Percentiles rank a stretch among this genome's conserved stretches.
Conservation (phyloP, 2,329 filamentous ascomycete species). For the Claviceps sp. region DNA sequence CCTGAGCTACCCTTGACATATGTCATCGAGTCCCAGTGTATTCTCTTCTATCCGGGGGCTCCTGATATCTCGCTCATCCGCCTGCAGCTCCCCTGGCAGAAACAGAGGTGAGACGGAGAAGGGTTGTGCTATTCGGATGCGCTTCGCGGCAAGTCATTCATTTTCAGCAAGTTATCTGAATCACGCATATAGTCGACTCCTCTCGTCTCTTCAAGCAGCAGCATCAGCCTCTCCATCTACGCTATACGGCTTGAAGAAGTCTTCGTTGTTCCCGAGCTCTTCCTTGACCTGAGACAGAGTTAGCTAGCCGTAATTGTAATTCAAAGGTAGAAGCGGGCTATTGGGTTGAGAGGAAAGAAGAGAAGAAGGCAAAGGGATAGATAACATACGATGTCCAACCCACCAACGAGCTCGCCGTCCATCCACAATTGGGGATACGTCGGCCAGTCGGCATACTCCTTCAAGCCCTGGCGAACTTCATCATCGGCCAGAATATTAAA, state of each 20-base stretch:
- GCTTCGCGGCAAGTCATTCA: neutral
- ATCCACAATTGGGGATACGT: conserved; percentile 95
- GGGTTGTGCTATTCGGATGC: neutral
- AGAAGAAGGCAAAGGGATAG: too few relatives aligned
- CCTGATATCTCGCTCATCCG: neutral
- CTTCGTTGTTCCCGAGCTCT: conserved; percentile 69
- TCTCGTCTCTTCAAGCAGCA: conserved; percentile 16
- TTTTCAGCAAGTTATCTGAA: neutral
- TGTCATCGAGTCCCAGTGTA: neutral
- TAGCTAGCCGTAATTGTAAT: neutral
- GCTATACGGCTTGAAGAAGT: conserved; percentile 68
- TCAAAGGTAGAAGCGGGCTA: neutral
- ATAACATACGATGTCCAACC: conserved; percentile 78
- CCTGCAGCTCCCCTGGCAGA: neutral
- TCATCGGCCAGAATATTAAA: conserved; percentile 98
- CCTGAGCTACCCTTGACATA: neutral
- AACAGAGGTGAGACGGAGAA: neutral
- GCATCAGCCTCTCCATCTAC: conserved; percentile 31
- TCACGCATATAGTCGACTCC: neutral
- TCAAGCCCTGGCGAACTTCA: conserved; percentile 88
- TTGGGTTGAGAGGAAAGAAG: neutral
- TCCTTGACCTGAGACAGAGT: conserved; percentile 64
- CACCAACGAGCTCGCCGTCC: conserved; percentile 78
- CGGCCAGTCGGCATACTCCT: conserved; percentile 97
- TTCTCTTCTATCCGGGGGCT: neutral